Percentiles rank a stretch among this genome's conserved stretches.
These are phyloP conservation scores for Tetrahymena malaccensis DNA, from an alignment of 73 alveolate genomes.

Conservation along the genomic window DNA sequence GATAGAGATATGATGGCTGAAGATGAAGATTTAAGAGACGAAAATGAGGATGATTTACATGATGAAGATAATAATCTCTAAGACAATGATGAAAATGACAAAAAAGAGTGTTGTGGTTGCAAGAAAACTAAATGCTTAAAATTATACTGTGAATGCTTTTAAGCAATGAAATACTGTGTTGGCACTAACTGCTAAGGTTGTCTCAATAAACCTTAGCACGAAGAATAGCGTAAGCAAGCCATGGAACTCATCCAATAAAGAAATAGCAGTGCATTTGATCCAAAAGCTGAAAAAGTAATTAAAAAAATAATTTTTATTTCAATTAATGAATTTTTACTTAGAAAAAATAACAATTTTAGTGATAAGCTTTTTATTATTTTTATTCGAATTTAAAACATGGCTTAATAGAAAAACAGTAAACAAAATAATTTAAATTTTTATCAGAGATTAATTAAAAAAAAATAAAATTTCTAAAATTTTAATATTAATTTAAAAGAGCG, in stretches of 20 bases:
- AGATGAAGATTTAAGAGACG: neutral
- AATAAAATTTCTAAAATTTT: neutral
- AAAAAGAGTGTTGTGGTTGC: constrained; percentile 62
- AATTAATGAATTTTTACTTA: neutral
- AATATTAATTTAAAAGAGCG: neutral
- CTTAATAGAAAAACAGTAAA: no score
- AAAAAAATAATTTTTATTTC: neutral
- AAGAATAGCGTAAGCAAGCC: constrained; percentile 60
- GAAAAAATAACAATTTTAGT: neutral
- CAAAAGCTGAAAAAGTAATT: constrained; percentile 47
- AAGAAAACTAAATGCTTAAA: constrained; percentile 89
- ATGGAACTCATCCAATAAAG: constrained; percentile 74
- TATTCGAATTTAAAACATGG: no score
- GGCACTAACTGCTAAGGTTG: constrained; percentile 90
- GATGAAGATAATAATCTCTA: neutral
- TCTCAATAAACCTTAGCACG: constrained; percentile 74
- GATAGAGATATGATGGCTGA: neutral
- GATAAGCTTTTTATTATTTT: no score
- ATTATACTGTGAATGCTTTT: constrained; percentile 93
- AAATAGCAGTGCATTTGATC: constrained; percentile 90
- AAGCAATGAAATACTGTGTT: constrained; percentile 61
- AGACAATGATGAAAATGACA: neutral
- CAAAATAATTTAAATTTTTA: no score
- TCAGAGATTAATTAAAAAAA: neutral
- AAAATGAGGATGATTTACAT: neutral